Base-by-base conservation (phyloP, 139 green algal genomes). In the Tetradesmus obliquus region DNA sequence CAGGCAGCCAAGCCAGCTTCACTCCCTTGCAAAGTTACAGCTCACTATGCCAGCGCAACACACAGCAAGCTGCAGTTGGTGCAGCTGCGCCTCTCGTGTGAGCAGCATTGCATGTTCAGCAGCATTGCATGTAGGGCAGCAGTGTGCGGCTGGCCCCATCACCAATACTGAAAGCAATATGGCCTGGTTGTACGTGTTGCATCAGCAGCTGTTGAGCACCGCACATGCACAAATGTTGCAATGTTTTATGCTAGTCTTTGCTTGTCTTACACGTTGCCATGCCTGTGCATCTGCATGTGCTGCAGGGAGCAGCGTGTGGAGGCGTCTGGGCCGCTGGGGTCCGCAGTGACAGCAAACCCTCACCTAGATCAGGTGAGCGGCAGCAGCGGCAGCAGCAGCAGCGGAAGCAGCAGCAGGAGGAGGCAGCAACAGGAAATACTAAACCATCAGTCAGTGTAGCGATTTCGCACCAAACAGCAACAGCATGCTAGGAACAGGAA, bases 221-320 rank as follows among this genome's bases (percentile, higher is more conserved):
- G 32, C 32, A 45, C 32, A 45, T 45, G 32, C 32, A 45, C 32
- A 13, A 55, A 24, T 7, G 8, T 66, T 13, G 57, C 7, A 9
- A 66, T 66, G 57, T 66, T 9, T 66, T 7, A 9, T 9, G 8
- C 57, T 66, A 9, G 57, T 7, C 57, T 76, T 76, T n/a, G 66
- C 66, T 24, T 3, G 6, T 6, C 17, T 24, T 6, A 19, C n/a
- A 7, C n/a, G 66, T 19, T 24, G 66, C 66, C 7, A 3, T 24
- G 3, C 66, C n/a, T 5, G 2, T 76, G 32, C 5, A 22, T 4
- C 51, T 8, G 20, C 83, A 55, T 53, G 32, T 12, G 13, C 51
- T 54, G 32, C 92, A 97, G 95, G 87, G 94, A 98, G 92, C 94
- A 98, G 86, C 93, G 95, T 2, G 72, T 98, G 17, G 97, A 99